Percentiles rank a stretch among this genome's conserved stretches.
Conservation (phyloP, 768 basidiomycete species). For the Pleurotus ostreatus region DNA sequence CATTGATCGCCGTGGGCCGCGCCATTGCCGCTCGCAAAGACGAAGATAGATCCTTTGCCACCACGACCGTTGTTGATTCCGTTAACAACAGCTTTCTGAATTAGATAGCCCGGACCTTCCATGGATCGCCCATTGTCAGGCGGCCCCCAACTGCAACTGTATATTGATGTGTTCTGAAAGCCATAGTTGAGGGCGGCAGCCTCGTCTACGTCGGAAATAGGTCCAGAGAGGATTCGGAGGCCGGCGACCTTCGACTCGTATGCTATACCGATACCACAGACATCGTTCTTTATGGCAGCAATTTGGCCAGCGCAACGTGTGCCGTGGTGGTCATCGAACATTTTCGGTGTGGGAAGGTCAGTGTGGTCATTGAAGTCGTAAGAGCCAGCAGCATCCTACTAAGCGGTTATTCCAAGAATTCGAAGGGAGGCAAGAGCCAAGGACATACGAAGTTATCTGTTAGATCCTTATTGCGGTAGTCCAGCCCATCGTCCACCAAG, state of each 20-base stretch:
- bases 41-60: slow-evolving; percentile 91
- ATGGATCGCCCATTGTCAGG: slow-evolving; percentile 92
- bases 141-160: slow-evolving; percentile 98
- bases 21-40: slow-evolving; percentile 97
- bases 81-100: slow-evolving; percentile 90
- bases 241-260: slow-evolving; percentile 91
- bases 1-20: slow-evolving; percentile 91
- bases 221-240: slow-evolving; percentile 90
- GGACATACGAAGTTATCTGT: slow-evolving; percentile 85
- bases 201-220: slow-evolving; percentile 94
- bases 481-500: slow-evolving; percentile 93
- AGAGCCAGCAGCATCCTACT: slow-evolving; percentile 79
- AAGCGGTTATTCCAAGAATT: not conserved
- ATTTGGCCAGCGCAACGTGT: slow-evolving; percentile 98
- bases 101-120: slow-evolving; percentile 91
- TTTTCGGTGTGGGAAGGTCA: slow-evolving; percentile 78
- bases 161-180: slow-evolving; percentile 88
- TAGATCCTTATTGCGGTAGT: slow-evolving; percentile 84
- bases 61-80: slow-evolving; percentile 86
- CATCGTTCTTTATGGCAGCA: slow-evolving; percentile 87
- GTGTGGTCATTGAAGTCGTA: slow-evolving; percentile 97
- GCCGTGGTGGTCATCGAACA: slow-evolving; percentile 92
- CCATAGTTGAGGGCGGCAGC: slow-evolving; percentile 93
- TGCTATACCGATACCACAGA: slow-evolving; percentile 93
- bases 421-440: not conserved